Percentiles rank a stretch among this genome's conserved stretches.
phyloP scores from a whole-genome alignment of 352 stramenopile species.

The Pythium vanterpoolii region DNA sequence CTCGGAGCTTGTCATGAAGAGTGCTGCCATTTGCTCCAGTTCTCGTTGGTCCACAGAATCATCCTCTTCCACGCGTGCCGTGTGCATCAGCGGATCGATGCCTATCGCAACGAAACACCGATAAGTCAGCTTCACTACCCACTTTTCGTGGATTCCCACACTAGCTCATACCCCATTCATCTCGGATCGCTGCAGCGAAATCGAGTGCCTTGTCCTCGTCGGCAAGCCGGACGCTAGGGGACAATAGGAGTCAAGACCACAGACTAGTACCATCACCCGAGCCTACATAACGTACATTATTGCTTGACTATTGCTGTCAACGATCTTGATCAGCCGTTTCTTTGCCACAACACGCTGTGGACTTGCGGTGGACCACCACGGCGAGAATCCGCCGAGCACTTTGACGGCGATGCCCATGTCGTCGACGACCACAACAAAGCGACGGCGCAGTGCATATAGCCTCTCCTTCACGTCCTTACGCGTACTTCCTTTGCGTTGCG shows the following conservation, averaged over 20 bases:
- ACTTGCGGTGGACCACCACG: slow-evolving; percentile 16
- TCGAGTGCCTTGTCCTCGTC: slow-evolving; percentile 18
- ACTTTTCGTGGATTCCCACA: neutral
- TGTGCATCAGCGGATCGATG: slow-evolving; percentile 11
- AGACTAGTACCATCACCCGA: neutral
- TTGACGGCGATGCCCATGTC: slow-evolving; percentile 8
- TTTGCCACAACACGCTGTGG: slow-evolving; percentile 11
- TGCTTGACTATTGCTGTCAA: neutral
- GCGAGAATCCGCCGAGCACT: slow-evolving; percentile 2
- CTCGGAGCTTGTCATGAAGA: slow-evolving; percentile 19
- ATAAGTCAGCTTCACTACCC: neutral
- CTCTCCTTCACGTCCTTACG: neutral
- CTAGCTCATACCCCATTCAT: slow-evolving; percentile 12
- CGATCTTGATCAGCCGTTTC: slow-evolving; percentile 21
- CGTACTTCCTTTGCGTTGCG: too few species aligned
- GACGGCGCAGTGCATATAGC: slow-evolving; percentile 11
- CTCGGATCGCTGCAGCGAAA: slow-evolving; percentile 4
- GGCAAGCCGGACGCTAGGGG: slow-evolving; percentile 6
- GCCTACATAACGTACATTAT: slow-evolving; percentile 11
- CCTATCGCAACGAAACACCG: neutral
- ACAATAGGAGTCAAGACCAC: neutral
- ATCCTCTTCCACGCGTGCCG: neutral
- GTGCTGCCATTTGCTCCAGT: slow-evolving; percentile 10
- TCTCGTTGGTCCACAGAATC: neutral
- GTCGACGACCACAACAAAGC: slow-evolving; percentile 21